phyloP scores from a whole-genome alignment of 345 rosid genomes.

The Lepidium didymum region DNA sequence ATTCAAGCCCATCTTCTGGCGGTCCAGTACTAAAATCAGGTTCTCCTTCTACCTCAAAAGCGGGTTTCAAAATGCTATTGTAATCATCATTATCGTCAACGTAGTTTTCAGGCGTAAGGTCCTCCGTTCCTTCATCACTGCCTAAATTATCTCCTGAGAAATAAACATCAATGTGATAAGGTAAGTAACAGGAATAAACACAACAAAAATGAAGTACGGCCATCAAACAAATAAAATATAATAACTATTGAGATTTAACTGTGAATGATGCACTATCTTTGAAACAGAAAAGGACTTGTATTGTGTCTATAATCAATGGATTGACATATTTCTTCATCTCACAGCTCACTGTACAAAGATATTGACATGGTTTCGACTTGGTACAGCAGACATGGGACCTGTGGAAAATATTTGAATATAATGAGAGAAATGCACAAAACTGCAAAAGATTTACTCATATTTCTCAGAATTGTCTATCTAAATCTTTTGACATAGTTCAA shows the following conservation, averaged over 20 bases:
- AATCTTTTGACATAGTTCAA: neutral
- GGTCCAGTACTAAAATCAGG: constrained; percentile 88
- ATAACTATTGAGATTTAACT: neutral
- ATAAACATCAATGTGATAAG: neutral
- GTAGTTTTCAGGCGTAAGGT: constrained; percentile 27
- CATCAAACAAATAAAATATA: neutral
- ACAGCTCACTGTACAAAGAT: constrained; percentile 52
- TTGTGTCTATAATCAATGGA: constrained; percentile 21
- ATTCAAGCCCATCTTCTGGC: constrained; percentile 91
- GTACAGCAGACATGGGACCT: constrained; percentile 56
- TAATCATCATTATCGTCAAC: constrained; percentile 60
- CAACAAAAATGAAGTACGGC: neutral
- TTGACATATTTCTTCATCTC: constrained; percentile 34
- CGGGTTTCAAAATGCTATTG: constrained; percentile 75
- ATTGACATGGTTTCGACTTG: constrained; percentile 52
- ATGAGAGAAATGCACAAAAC: neutral
- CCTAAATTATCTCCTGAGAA: neutral
- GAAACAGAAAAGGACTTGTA: neutral
- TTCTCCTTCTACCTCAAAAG: constrained; percentile 73
- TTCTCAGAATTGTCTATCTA: neutral
- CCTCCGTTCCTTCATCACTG: constrained; percentile 1
- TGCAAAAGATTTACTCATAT: neutral
- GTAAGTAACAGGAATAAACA: neutral
- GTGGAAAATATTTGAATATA: constrained; percentile 31
- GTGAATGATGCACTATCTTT: neutral